Evolutionary conservation across 176 grass and related monocot genomes (phyloP).

Genomic region (Zizania latifolia): DNA sequence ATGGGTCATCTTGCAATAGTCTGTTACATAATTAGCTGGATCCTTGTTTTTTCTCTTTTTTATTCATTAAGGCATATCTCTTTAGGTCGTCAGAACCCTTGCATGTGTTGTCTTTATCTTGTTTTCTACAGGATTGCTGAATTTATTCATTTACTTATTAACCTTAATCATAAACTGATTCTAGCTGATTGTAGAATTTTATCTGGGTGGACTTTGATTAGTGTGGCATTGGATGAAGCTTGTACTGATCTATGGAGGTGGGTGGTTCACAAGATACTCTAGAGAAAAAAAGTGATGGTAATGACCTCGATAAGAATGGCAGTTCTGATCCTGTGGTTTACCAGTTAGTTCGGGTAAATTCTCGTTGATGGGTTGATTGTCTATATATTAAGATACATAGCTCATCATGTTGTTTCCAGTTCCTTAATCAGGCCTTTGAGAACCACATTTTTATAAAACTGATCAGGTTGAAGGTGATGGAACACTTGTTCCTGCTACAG

Average conservation of each 20-base stretch:
- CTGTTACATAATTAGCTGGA: neutral
- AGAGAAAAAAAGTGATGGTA: slow-evolving; percentile 47
- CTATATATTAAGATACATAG: neutral
- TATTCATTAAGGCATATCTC: neutral
- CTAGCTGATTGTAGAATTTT: slow-evolving; percentile 18
- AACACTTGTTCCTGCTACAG: slow-evolving; percentile 89
- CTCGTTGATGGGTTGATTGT: neutral
- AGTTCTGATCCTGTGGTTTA: slow-evolving; percentile 74
- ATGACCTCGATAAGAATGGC: slow-evolving; percentile 44
- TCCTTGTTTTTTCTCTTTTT: too few species aligned
- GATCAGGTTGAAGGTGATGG: slow-evolving; percentile 94
- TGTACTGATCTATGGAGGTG: slow-evolving; percentile 61
- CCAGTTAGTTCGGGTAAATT: slow-evolving; percentile 91
- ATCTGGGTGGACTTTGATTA: slow-evolving; percentile 16
- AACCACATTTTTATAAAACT: slow-evolving; percentile 22
- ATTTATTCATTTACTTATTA: neutral
- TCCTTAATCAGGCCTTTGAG: slow-evolving; percentile 4
- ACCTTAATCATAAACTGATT: slow-evolving; percentile 12
- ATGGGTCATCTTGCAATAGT: neutral
- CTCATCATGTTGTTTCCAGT: neutral
- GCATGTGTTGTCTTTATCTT: neutral
- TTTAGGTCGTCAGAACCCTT: neutral
- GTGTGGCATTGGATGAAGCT: slow-evolving; percentile 47
- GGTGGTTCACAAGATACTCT: slow-evolving; percentile 19
- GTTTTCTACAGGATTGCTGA: neutral